Evolutionary conservation across 768 basidiomycete genomes (phyloP), one percentile per base, ranked within the genome.

Genomic region (Clitopilus passeckerianus): DNA sequence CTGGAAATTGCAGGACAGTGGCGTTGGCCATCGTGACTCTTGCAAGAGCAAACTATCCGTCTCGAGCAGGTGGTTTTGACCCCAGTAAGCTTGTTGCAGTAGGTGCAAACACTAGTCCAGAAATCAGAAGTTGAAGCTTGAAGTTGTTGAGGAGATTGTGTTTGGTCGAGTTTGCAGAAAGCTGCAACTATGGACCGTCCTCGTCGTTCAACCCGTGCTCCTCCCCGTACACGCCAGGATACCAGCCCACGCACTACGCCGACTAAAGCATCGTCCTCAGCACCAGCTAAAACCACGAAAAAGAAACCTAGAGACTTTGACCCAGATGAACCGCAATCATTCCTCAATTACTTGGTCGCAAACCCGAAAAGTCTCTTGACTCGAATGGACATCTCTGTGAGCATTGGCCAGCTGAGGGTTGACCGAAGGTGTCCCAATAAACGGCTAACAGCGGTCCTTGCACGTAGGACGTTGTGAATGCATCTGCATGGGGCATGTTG

Each of bases 351-450:
- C 34, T 66, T 85, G 52, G 67, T 85, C 8, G 72, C 79, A 59
- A 78, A 74, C 67, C 68, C 78, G 1, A 80, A 79, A 67, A 85
- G 83, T 68, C 67, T 74, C 16, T 70, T 85, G 8, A 79, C 80
- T 9, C 74, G 68, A 24, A 70, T 81, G 62, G 76, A 85, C 58
- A 77, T 84, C 59, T 73, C 78, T 63, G 85, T 86, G 72, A 70
- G 79, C 75, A 50, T 46, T 52, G 61, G 46, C 53, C 34, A 57
- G 27, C 27, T 7, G 7, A 30, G 27, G 27, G 27, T 30, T 30
- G 27, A 30, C 4, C 27, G 27, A 30, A 30, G 3, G n/a, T 3
- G 27, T 30, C 27, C 7, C 27, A 30, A 30, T 30, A 3, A 30
- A 30, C 3, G 3, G 7, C 27, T 30, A 30, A 30, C 27, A 30